Evolutionary conservation across 306 rosid species (phyloP), one percentile per base, ranked within the genome.

Genomic region (Adenanthera pavonina): DNA sequence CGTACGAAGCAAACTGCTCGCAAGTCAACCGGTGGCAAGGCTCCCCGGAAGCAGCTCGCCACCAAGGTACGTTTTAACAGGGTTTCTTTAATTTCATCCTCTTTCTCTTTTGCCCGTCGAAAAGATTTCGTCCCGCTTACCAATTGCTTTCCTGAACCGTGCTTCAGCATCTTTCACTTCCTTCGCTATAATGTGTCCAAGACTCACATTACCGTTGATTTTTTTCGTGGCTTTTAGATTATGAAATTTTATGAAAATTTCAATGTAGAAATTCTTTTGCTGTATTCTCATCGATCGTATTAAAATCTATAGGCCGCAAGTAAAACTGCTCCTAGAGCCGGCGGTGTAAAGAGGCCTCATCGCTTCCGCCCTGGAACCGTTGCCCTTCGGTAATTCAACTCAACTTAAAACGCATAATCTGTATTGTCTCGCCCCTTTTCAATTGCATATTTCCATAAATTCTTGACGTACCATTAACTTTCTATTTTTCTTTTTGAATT

Each of bases 11-110:
- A 60, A 60, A 60, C 40, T 25, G 40, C 67, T 11, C 17, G 67
- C 67, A 60, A 30, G 36, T 60, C 67, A 35, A 60, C 67, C 2
- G 67, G 40, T 30, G 67, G 67, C 7, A 60, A 60, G 67, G 67
- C 67, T 33, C 67, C 40, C 40, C 30, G 40, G 40, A 60, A 60
- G 38, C 17, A 30, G 38, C 67, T 60, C 1, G 67, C 67, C 17
- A 30, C 67, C 40, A 60, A 30, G 38, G 67, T 60, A 60, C 6
- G 15, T 20, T 20, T 20, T 57, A 5, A 19, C 1, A 43, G 41
- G 7, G 52, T 12, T 53, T 53, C 59, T 17, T 51, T 14, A 51
- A 51, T 51, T 51, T 6, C 59, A 1, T 5, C 8, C 59, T 53
- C 59, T 53, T 53, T 7, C 16, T 53, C 20, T 6, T 16, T 53